Evolutionary conservation across 805 yeast genomes (phyloP), one percentile per base, ranked within the genome.

Genomic region (Saturnispora hagleri): DNA sequence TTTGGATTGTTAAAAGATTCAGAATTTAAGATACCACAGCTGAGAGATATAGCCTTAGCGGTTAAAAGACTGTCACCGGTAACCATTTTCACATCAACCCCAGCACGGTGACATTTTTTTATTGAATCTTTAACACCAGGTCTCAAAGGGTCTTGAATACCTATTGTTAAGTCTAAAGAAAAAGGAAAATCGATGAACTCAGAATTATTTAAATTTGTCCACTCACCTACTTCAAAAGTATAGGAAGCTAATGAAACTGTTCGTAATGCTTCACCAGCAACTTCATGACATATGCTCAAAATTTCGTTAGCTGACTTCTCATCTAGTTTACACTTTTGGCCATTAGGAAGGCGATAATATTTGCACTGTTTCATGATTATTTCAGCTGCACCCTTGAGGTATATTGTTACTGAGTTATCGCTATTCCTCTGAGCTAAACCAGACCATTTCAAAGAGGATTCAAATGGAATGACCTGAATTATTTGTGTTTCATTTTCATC

Each of bases 41-140:
- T 84, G 54, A 76, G 72, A 2, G 97, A 89, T 58, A 93, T 93
- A 0, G 98, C 95, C 57, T 79, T 81, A 5, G 99, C 99, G 2
- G 99, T 93, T 43, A 81, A 70, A 52, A 91, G 66, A 63, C 91
- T 91, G 67, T 93, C 99, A 67, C 99, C 99, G 20, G 99, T 93
- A 44, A 93, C 97, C 99, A 93, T 93, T 59, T 97, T 77, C 18
- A 93, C 98, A 24, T 85, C 79, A 24, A 93, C 98, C 53, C 99
- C 98, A 1, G 99, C 98, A 34, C 73, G 73, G 59, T 80, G 82
- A 70, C 99, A 93, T 62, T 85, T 84, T 40, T 74, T 73, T 28
- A 93, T 96, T 1, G 99, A 96, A 43, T 84, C 82, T n/a, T 81
- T 76, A 9, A 93, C 98, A 56, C 97, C 97, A 5, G 77, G 78